Conservation (phyloP, 345 rosid species). For the Physaria fendleri region DNA sequence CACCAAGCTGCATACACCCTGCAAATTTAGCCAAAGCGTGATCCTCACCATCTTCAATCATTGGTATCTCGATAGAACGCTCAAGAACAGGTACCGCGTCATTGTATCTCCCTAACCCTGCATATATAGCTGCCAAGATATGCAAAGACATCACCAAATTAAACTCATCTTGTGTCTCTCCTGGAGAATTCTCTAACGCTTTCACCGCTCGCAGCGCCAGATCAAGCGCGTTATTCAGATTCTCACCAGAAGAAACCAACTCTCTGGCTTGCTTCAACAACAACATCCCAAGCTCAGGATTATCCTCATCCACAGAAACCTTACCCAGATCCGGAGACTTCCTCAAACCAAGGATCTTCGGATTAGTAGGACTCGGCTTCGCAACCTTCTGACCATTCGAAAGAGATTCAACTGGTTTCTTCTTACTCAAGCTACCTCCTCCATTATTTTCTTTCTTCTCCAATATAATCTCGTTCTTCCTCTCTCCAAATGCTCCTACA, state of each 20-base stretch:
- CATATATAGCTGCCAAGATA: constrained; percentile 61
- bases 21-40: constrained; percentile 94
- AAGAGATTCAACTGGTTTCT: constrained; percentile 23
- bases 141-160: constrained; percentile 82
- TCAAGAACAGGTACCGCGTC: constrained; percentile 85
- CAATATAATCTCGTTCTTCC: constrained; percentile 41
- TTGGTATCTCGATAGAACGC: constrained; percentile 70
- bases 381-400: constrained; percentile 23
- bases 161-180: constrained; percentile 47
- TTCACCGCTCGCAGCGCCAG: constrained; percentile 56
- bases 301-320: constrained; percentile 37
- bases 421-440: constrained; percentile 28
- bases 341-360: constrained; percentile 36
- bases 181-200: constrained; percentile 54
- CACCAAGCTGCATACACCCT: constrained; percentile 97
- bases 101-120: constrained; percentile 52
- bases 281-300: constrained; percentile 62
- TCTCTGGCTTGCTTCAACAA: constrained; percentile 66
- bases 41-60: constrained; percentile 62
- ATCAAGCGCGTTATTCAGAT: constrained; percentile 59
- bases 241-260: constrained; percentile 65
- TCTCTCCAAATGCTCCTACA: constrained; percentile 40
- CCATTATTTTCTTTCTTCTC: too few species aligned
- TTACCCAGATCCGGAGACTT: constrained; percentile 41
- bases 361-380: constrained; percentile 38